phyloP scores from a whole-genome alignment of 176 grass and related monocot species.

The Aegilops bicornis region DNA sequence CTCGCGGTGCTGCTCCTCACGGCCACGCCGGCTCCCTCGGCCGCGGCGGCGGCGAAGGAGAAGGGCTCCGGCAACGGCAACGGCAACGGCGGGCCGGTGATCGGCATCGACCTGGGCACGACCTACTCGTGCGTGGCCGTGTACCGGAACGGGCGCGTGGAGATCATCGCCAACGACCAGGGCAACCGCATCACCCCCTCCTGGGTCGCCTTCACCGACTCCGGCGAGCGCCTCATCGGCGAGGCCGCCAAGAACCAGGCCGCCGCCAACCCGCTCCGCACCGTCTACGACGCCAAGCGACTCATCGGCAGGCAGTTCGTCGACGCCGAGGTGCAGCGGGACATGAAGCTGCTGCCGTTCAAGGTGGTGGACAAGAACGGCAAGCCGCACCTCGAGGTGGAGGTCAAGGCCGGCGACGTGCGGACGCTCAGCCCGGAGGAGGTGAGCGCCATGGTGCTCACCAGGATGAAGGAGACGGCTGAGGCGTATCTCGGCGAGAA shows the following conservation, averaged over 20 bases:
- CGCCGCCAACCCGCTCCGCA: constrained; percentile 50
- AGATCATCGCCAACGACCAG: constrained; percentile 94
- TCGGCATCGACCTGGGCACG: constrained; percentile 84
- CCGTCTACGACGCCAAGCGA: constrained; percentile 70
- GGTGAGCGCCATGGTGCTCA: constrained; percentile 73
- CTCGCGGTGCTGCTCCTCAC: neutral
- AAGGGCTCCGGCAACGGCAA: neutral
- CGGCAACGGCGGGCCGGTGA: constrained; percentile 47
- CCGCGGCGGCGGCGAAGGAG: neutral
- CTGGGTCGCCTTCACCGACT: constrained; percentile 53
- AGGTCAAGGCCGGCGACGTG: constrained; percentile 50
- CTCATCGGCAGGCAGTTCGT: constrained; percentile 57
- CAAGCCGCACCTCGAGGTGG: constrained; percentile 63
- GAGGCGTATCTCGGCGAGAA: constrained; percentile 73
- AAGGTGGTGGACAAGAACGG: constrained; percentile 60
- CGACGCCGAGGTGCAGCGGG: constrained; percentile 60
- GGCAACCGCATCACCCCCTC: constrained; percentile 82
- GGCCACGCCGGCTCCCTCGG: constrained; percentile 8
- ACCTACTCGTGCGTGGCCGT: constrained; percentile 89
- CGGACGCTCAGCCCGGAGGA: constrained; percentile 71
- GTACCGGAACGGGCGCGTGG: constrained; percentile 65
- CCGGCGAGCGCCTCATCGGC: too few species aligned
- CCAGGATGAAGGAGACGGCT: constrained; percentile 73
- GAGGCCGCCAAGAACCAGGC: constrained; percentile 81
- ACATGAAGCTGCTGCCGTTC: constrained; percentile 74